phyloP scores from a whole-genome alignment of 2,329 filamentous ascomycete species.

The Microsporum canis region DNA sequence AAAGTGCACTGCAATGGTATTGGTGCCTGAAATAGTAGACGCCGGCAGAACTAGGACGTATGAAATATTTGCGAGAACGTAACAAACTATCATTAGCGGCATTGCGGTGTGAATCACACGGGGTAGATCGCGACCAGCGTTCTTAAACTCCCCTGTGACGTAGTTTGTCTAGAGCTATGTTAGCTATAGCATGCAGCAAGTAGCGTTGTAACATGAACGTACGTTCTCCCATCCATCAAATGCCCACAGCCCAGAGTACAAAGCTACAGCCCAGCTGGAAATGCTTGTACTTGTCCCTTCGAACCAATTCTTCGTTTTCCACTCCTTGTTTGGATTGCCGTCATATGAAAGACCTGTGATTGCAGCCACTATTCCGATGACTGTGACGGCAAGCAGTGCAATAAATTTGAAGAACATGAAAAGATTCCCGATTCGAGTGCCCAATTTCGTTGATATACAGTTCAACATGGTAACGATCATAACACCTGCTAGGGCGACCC shows the following conservation, averaged over 20 bases:
- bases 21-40: slow-evolving; percentile 67
- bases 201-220: slow-evolving; percentile 29
- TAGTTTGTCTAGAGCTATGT: slow-evolving; percentile 65
- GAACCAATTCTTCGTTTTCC: slow-evolving; percentile 84
- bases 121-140: slow-evolving; percentile 78
- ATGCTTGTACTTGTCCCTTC: slow-evolving; percentile 67
- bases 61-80: slow-evolving; percentile 79
- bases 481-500: slow-evolving; percentile 66
- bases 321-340: slow-evolving; percentile 65
- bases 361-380: slow-evolving; percentile 82
- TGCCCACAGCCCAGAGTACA: slow-evolving; percentile 94
- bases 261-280: slow-evolving; percentile 80
- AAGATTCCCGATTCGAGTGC: slow-evolving; percentile 74
- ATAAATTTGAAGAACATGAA: slow-evolving; percentile 98
- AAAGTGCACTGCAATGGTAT: slow-evolving; percentile 94
- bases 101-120: slow-evolving; percentile 94
- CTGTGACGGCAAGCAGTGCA: slow-evolving; percentile 71
- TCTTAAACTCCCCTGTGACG: slow-evolving; percentile 91
- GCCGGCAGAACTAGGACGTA: slow-evolving; percentile 91
- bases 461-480: slow-evolving; percentile 71
- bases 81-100: slow-evolving; percentile 81
- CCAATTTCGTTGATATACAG: slow-evolving; percentile 78
- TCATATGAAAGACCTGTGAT: slow-evolving; percentile 69
- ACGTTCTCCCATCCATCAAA: slow-evolving; percentile 99
- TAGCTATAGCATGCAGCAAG: not conserved